Evolutionary conservation across 371 early-diverging fungal species (phyloP), one percentile per base, ranked within the genome.

Genomic region (Mucor lusitanicus): DNA sequence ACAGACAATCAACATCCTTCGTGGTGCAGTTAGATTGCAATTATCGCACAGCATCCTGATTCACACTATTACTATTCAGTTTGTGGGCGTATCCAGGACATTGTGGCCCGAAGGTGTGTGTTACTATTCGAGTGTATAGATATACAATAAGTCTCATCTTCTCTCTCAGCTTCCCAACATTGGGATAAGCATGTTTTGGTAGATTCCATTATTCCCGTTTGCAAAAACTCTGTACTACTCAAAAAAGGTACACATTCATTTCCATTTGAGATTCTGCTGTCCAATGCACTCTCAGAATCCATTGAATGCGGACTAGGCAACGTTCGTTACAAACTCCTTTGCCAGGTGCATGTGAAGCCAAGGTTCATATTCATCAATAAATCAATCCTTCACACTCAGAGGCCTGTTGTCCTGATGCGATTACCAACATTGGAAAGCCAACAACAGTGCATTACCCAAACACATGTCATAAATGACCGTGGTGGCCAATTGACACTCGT

Each of bases 221-320:
- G 60, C 13, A 68, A 71, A 40, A 56, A 70, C n/a, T 75, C 75
- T 0, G 50, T 73, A 21, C 30, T 55, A 27, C 69, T 80, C 32
- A 74, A 73, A 46, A 72, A 70, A 61, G 80, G 80, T 27, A 61
- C 48, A 8, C 77, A 78, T 37, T 61, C 74, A 25, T 75, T 81
- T 44, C 81, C 81, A 4, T 81, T 81, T 69, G 79, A 78, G 35
- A 72, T 81, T 27, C 44, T 75, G 19, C 53, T 81, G 48, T 78
- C 81, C 53, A 81, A 75, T 65, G 70, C 77, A 8, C 63, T 81
- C 23, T 78, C 79, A 53, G 81, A 81, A 63, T 77, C 81, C 8
- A 73, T 81, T 15, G 81, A 81, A 62, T 81, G 81, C 61, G 78
- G 76, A 33, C 65, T 76, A 13, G 81, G 81, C 6, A 70, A 63